Percentiles rank a stretch among this genome's conserved stretches.
Evolutionary conservation across 2,329 filamentous ascomycete species (phyloP).

Genomic region (Phyllosticta paracitricarpa): DNA sequence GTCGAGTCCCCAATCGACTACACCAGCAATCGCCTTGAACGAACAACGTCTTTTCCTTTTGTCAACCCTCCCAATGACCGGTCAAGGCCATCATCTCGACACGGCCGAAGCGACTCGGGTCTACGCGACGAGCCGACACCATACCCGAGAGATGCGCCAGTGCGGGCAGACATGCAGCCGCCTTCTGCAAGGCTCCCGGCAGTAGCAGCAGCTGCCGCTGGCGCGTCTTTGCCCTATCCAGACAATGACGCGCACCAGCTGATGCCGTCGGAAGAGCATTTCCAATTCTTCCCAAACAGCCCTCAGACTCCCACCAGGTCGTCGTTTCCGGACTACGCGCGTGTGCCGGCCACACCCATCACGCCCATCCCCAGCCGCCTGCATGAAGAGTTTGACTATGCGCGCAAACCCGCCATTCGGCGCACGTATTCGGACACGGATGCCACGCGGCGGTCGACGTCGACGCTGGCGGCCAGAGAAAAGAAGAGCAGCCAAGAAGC

Average conservation of each 20-base stretch:
- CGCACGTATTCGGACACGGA: constrained; percentile 4
- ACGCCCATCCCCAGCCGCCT: constrained; percentile 2
- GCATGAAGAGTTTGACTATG: neutral
- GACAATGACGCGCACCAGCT: constrained; percentile 30
- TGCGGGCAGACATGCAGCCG: constrained; percentile 23
- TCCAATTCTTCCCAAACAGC: constrained; percentile 24
- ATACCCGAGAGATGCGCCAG: constrained; percentile 7
- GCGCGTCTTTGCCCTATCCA: constrained; percentile 33
- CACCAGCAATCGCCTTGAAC: neutral
- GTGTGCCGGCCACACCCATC: neutral
- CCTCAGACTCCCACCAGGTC: neutral
- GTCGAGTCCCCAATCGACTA: constrained; percentile 2
- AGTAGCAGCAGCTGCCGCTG: constrained; percentile 9
- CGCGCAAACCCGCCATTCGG: neutral
- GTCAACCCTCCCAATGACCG: constrained; percentile 13
- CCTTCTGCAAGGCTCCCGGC: constrained; percentile 21
- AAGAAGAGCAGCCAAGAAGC: neutral
- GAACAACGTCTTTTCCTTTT: neutral
- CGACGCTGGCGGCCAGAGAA: neutral
- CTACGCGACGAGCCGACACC: constrained; percentile 17
- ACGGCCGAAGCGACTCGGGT: constrained; percentile 20
- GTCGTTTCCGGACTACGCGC: neutral
- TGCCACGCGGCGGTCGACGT: neutral
- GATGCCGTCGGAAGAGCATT: constrained; percentile 36
- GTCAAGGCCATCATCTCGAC: constrained; percentile 20